Evolutionary conservation across 1,284 basidiomycete genomes (phyloP), one percentile per base, ranked within the genome.

Genomic region (Leccinum brunneo-olivaceum): DNA sequence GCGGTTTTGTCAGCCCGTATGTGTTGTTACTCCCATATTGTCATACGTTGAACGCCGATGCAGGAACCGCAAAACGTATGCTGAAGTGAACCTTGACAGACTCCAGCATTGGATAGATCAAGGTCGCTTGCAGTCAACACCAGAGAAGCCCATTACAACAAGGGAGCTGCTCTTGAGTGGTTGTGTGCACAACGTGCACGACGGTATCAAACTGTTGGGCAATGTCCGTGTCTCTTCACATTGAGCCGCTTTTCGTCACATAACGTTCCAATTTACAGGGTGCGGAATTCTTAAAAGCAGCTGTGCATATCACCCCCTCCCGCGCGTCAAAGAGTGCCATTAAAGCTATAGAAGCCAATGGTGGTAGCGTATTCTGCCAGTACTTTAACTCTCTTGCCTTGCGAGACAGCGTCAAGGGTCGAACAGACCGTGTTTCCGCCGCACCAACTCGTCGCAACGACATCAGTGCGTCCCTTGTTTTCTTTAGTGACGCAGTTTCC

Each of bases 101-200:
- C 76, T 98, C 52, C 94, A 97, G 57, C 71, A 83, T 60, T 98
- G 90, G 89, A 85, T 98, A 60, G 81, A 91, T 55, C 76, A 84
- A 57, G 89, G 88, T 2, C 79, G 90, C 41, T 68, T 98, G 41
- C 72, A 79, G n/a, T 86, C 79, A 2, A 79, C 83, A 14, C 84
- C 90, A 5, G 77, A 82, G 21, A 74, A 80, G 20, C 89, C 93
- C 4, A 97, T 98, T 50, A 97, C 92, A 18, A 89, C 92, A 41
- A 78, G 78, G 23, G 86, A 95, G 52, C 70, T 98, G 36, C 70
- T 94, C 37, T 67, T 83, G 47, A 91, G 89, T 50, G 87, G 92
- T 6, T 91, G 92, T 57, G 71, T 98, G 14, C 92, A 97, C 64
- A 77, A 90, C 42, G 82, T 85, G 12, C 83, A 88, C 53, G 85